Conservation (phyloP, 2,329 filamentous ascomycete species). For the Neophaeococcomyces aloes region DNA sequence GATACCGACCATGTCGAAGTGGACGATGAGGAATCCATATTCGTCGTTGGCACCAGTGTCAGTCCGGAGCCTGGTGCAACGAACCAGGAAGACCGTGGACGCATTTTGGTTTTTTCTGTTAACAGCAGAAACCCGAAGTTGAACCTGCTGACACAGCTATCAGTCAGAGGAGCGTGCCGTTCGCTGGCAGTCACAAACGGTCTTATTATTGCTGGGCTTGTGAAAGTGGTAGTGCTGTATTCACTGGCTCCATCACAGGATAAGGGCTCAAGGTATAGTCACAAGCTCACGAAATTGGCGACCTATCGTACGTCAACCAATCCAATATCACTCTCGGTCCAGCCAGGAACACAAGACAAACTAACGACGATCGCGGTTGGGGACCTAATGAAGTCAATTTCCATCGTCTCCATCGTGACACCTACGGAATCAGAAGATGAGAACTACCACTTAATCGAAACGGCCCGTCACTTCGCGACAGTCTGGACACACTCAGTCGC, state of each 20-base stretch:
- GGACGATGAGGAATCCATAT: conserved; percentile 59
- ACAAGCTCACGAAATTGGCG: conserved; percentile 56
- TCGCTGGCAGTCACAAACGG: conserved; percentile 64
- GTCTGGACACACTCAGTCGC: conserved; percentile 73
- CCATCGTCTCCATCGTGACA: conserved; percentile 58
- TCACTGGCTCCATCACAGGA: conserved; percentile 31
- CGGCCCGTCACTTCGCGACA: conserved; percentile 69
- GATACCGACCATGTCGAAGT: conserved; percentile 43
- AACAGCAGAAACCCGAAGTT: conserved; percentile 59
- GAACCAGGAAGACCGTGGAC: conserved; percentile 44
- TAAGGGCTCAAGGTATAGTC: conserved; percentile 20
- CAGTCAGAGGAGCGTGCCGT: conserved; percentile 69
- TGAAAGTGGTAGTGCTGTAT: conserved; percentile 71
- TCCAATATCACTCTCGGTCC: conserved; percentile 68
- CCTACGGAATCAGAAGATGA: conserved; percentile 7
- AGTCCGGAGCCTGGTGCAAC: conserved; percentile 50
- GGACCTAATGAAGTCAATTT: conserved; percentile 88
- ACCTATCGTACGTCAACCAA: conserved; percentile 73
- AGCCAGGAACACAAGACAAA: conserved; percentile 31
- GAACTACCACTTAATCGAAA: conserved; percentile 49
- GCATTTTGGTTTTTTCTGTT: conserved; percentile 77
- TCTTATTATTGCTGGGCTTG: conserved; percentile 74
- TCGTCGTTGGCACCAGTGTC: conserved; percentile 83
- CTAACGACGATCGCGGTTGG: conserved; percentile 67
- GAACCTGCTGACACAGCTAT: conserved; percentile 58